These are phyloP conservation scores for Marchantia paleacea DNA, from an alignment of 225 moss, liverwort and hornwort genomes.

Conservation along the genomic window DNA sequence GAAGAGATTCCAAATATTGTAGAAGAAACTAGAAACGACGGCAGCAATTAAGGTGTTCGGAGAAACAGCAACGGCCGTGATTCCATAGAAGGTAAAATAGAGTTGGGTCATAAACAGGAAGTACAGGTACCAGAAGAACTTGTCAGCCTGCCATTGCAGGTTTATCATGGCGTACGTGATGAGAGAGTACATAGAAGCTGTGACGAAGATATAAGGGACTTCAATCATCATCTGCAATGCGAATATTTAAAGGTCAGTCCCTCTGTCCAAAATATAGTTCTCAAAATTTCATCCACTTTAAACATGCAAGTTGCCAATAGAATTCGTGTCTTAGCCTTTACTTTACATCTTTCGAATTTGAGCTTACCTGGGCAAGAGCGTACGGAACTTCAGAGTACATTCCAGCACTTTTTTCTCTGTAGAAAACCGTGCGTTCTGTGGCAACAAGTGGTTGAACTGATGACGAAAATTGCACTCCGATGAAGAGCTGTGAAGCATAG, in stretches of 20 bases:
- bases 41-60: slow-evolving; percentile 33
- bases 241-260: background rate
- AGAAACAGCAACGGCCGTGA: slow-evolving; percentile 38
- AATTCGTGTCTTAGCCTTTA: too few relatives aligned
- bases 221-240: slow-evolving; percentile 40
- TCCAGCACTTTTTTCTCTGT: slow-evolving; percentile 37
- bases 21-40: slow-evolving; percentile 32
- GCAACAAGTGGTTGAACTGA: slow-evolving; percentile 31
- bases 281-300: too few relatives aligned
- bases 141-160: slow-evolving; percentile 27
- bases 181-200: slow-evolving; percentile 1
- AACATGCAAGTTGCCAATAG: too few relatives aligned
- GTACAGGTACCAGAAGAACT: slow-evolving; percentile 43
- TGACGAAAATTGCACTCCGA: slow-evolving; percentile 26
- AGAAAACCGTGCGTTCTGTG: slow-evolving; percentile 40
- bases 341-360: too few relatives aligned
- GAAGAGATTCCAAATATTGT: slow-evolving; percentile 37
- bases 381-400: slow-evolving; percentile 39
- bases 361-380: slow-evolving; percentile 28
- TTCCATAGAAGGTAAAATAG: slow-evolving; percentile 41
- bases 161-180: slow-evolving; percentile 35
- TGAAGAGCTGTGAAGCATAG: slow-evolving; percentile 26
- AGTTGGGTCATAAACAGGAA: slow-evolving; percentile 30
- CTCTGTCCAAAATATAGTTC: too few relatives aligned
- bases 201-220: slow-evolving; percentile 21